Conservation (phyloP, 805 yeast species). For the Kodamaea neixiangensis region DNA sequence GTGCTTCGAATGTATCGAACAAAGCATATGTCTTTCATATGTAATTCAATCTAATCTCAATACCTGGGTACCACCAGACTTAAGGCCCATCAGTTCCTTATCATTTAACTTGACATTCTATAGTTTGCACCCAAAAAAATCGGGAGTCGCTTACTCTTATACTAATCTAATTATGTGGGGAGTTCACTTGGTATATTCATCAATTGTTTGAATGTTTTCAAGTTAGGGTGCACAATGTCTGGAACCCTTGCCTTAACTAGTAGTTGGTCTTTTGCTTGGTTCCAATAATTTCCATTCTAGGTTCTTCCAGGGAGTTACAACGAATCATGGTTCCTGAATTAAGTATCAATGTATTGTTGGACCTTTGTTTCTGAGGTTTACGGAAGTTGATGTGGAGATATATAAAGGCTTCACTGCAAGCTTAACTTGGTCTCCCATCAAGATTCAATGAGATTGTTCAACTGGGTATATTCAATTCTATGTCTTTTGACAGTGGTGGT, state of each 20-base stretch:
- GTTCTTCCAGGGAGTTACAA: neutral
- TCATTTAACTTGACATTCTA: neutral
- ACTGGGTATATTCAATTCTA: neutral
- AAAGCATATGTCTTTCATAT: too few species aligned
- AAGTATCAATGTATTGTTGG: neutral
- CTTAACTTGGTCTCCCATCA: neutral
- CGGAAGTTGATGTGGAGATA: neutral
- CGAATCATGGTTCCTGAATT: neutral
- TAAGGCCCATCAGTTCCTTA: neutral
- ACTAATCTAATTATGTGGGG: too few species aligned
- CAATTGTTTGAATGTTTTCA: neutral
- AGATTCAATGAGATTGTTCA: neutral
- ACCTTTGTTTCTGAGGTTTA: neutral
- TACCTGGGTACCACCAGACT: neutral
- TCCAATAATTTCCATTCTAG: neutral
- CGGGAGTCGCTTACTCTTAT: too few species aligned
- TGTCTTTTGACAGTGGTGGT: neutral
- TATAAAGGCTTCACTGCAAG: neutral
- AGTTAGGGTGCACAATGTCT: neutral
- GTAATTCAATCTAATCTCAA: neutral
- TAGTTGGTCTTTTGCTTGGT: neutral
- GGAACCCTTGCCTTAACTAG: neutral
- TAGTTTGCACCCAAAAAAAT: neutral
- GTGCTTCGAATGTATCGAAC: neutral
- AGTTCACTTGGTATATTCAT: too few species aligned